phyloP scores from a whole-genome alignment of 805 yeast genomes.

The Zygosaccharomyces rouxii region DNA sequence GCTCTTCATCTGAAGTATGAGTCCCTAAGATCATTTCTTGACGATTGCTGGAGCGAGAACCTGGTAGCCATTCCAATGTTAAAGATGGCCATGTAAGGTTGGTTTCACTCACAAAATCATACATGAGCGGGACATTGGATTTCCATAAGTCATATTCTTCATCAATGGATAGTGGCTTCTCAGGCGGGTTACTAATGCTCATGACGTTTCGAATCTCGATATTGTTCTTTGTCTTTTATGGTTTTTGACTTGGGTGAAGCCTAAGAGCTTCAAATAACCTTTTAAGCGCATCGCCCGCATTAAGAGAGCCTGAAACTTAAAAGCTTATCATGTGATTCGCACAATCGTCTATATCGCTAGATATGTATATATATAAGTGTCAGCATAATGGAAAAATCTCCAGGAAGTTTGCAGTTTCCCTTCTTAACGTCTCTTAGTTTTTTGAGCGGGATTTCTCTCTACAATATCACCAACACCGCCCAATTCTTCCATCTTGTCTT shows the following conservation, averaged over 20 bases:
- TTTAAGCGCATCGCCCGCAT: background rate
- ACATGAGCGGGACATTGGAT: conserved; percentile 75
- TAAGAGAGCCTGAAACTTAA: background rate
- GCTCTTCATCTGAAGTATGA: conserved; percentile 66
- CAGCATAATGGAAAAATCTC: background rate
- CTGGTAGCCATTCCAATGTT: conserved; percentile 73
- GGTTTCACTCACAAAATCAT: conserved; percentile 76
- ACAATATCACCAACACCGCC: conserved; percentile 89
- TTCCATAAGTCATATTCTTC: conserved; percentile 76
- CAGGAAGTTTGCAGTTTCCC: too few relatives aligned
- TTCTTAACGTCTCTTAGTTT: conserved; percentile 47
- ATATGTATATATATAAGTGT: background rate
- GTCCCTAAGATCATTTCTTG: conserved; percentile 64
- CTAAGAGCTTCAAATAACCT: background rate
- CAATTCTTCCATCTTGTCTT: conserved; percentile 82
- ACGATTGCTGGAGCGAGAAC: conserved; percentile 30
- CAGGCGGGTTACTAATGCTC: conserved; percentile 20
- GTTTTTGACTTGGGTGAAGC: background rate
- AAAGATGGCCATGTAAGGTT: conserved; percentile 79
- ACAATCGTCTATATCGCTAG: background rate
- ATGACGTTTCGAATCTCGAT: background rate
- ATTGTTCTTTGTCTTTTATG: background rate
- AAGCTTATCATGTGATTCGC: conserved; percentile 3
- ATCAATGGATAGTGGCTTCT: conserved; percentile 34
- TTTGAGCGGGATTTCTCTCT: conserved; percentile 58